Conservation (phyloP, 2,329 filamentous ascomycete species). For the Verticillium isaacii region DNA sequence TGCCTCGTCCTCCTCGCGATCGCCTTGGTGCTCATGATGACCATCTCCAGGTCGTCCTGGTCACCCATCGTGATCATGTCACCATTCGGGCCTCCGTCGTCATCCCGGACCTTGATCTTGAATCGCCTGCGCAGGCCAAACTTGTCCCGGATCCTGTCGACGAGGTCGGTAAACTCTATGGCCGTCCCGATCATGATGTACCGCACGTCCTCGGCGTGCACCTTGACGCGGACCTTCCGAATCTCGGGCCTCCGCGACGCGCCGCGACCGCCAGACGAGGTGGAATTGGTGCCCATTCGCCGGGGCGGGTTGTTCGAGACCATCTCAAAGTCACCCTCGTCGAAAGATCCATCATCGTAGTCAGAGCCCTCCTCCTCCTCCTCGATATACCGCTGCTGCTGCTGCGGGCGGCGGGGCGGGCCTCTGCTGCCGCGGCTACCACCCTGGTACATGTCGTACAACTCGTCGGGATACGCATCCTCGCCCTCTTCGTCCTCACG, state of each 20-base stretch:
- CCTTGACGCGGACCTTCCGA: slow-evolving; percentile 82
- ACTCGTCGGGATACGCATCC: slow-evolving; percentile 62
- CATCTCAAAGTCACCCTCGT: slow-evolving; percentile 79
- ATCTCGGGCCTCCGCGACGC: slow-evolving; percentile 61
- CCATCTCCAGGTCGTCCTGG: slow-evolving; percentile 92
- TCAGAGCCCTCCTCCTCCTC: slow-evolving; percentile 75
- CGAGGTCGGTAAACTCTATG: slow-evolving; percentile 72
- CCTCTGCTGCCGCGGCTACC: slow-evolving; percentile 33
- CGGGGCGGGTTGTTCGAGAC: slow-evolving; percentile 46
- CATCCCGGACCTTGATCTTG: slow-evolving; percentile 85
- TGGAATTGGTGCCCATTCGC: slow-evolving; percentile 38
- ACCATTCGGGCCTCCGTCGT: slow-evolving; percentile 61
- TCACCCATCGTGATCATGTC: slow-evolving; percentile 98
- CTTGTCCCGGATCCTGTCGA: slow-evolving; percentile 77
- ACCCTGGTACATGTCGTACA: slow-evolving; percentile 59
- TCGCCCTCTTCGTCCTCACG: slow-evolving; percentile 45
- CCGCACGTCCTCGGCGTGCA: slow-evolving; percentile 84
- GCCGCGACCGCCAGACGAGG: slow-evolving; percentile 45
- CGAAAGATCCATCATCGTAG: slow-evolving; percentile 64
- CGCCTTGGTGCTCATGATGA: slow-evolving; percentile 64
- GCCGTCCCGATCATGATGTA: slow-evolving; percentile 81
- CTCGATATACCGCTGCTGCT: slow-evolving; percentile 61
- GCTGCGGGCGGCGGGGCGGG: slow-evolving; percentile 24
- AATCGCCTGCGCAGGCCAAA: slow-evolving; percentile 74
- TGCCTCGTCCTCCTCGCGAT: slow-evolving; percentile 66